These are phyloP conservation scores for Salix purpurea DNA, from an alignment of 345 rosid genomes.

Conservation along the genomic window DNA sequence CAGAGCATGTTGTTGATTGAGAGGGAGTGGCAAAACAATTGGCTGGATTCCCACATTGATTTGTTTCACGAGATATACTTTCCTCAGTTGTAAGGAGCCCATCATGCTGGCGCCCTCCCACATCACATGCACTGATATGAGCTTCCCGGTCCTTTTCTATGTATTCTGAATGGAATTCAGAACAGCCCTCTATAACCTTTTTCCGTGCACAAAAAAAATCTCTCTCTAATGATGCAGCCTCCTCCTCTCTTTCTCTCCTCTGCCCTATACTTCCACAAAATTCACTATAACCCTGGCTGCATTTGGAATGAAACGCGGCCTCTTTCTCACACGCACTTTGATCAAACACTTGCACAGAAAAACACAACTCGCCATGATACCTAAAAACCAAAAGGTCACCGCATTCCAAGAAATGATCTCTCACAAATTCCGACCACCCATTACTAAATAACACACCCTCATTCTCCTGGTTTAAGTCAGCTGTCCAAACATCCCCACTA, in stretches of 20 bases:
- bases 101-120: not conserved
- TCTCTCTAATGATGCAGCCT: constrained; percentile 19
- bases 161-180: constrained; percentile 12
- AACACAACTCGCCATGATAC: constrained; percentile 49
- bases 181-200: constrained; percentile 21
- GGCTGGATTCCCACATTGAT: constrained; percentile 10
- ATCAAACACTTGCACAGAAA: constrained; percentile 53
- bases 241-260: constrained; percentile 38
- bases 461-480: constrained; percentile 31
- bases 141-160: constrained; percentile 8
- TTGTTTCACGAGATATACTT: not conserved
- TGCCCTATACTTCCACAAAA: constrained; percentile 12
- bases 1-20: constrained; percentile 15
- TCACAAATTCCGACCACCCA: constrained; percentile 50
- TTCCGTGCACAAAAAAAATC: constrained; percentile 16
- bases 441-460: constrained; percentile 29
- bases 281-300: constrained; percentile 32
- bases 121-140: not conserved
- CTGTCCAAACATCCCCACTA: constrained; percentile 48
- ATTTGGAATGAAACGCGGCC: constrained; percentile 37
- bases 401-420: constrained; percentile 41
- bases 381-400: constrained; percentile 57
- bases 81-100: not conserved
- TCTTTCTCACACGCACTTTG: constrained; percentile 52
- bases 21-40: constrained; percentile 5